Conservation (phyloP, 768 basidiomycete genomes). For the Naganishia antarctica region DNA sequence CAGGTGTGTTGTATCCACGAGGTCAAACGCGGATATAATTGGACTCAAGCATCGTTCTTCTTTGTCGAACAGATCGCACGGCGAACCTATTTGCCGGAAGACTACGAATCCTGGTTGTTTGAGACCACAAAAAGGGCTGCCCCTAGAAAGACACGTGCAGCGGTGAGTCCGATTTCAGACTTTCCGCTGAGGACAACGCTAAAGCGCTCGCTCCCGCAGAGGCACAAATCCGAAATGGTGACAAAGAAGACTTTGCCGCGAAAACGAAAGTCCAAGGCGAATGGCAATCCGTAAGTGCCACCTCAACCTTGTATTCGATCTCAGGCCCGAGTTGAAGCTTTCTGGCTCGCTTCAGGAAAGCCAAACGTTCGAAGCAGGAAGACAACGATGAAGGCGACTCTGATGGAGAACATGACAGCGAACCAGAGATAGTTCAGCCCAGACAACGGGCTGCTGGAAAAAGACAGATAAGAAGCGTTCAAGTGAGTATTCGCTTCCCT, state of each 20-base stretch:
- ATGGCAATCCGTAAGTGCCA: not conserved
- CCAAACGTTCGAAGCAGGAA: conserved; percentile 14
- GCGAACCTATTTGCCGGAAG: conserved; percentile 11
- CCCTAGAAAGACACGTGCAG: conserved; percentile 1
- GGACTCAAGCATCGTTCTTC: too few species aligned
- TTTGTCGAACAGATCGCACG: not conserved
- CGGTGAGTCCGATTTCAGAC: not conserved
- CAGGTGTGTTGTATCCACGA: not conserved
- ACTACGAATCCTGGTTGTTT: conserved; percentile 16
- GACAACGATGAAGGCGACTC: conserved; percentile 5
- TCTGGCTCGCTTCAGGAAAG: not conserved
- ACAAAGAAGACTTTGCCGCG: conserved; percentile 2
- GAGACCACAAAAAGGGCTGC: not conserved
- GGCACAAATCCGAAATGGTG: not conserved
- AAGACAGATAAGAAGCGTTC: conserved; percentile 12
- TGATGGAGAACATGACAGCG: not conserved
- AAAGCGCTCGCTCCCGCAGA: not conserved
- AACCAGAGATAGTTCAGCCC: conserved; percentile 11
- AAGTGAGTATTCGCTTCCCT: not conserved
- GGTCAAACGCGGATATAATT: too few species aligned
- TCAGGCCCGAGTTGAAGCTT: not conserved
- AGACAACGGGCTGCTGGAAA: conserved; percentile 17
- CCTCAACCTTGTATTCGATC: not conserved
- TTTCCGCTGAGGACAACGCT: not conserved
- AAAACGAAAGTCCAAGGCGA: conserved; percentile 1